Base-by-base conservation (phyloP, 257 asterid genomes). In the Capsicum rhomboideum region DNA sequence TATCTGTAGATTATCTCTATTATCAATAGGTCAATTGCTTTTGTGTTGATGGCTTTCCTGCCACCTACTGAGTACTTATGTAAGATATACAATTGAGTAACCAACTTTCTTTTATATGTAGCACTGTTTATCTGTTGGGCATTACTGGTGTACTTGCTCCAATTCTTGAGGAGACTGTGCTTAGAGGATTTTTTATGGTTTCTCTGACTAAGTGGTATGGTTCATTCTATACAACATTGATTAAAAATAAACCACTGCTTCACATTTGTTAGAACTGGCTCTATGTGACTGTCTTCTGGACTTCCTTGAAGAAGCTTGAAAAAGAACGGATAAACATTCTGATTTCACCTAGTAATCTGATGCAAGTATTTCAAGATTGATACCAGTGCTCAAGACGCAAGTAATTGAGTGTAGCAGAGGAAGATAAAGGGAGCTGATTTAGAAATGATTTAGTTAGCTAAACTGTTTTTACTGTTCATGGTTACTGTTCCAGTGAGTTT, bases 121-220 rank as follows among this genome's bases (percentile, higher is more conserved):
- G 98, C 92, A 97, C 98, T 37, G 97, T 93, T 69, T 92, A 94
- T 86, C 91, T 97, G 91, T 91, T 97, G 31, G 99, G 99, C 66
- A 92, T 97, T 84, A 91, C 98, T 14, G 99, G 99, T 6, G 85
- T 97, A 77, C 98, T 97, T 83, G 99, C 99, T 79, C 99, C 99
- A 54, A 74, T 97, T 90, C 98, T 97, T 53, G 99, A 97, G 90
- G 99, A 97, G 89, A 97, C 95, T 20, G 92, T 96, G 86, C 93
- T 97, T 87, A 90, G 99, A 89, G 99, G 99, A 49, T 97, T 97
- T 84, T 87, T 97, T 82, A 91, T 97, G 99, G 98, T 94, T 82
- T 89, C 98, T 84, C 89, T 97, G 28, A 94, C 99, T 61, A 94
- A 97, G 86, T 97, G 99, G 99, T 93, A 92, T 52, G 31, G 28